Base-by-base conservation (phyloP, 2,329 filamentous ascomycete genomes). In the Fusarium tupiense region DNA sequence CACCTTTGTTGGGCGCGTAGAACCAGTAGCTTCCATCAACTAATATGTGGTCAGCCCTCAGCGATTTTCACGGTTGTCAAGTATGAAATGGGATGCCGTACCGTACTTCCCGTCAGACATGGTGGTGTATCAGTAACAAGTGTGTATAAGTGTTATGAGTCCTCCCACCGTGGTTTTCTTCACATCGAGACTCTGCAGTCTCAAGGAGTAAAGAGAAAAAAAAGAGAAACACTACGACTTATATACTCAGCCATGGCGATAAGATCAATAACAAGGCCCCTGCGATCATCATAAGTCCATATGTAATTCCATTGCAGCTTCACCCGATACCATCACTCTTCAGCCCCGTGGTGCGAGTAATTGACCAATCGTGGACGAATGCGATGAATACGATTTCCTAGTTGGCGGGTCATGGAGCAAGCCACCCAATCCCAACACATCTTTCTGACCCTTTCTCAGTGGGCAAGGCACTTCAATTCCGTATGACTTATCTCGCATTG, bases 1-100 rank as follows among this genome's bases (percentile, higher is more conserved):
- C 86, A 3, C 83, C 85, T 72, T 85, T 85, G 64, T 86, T 87
- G 1, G 86, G 84, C 14, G 83, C 84, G 66, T 85, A 87, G 75
- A 86, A 84, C 81, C 82, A 88, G 41, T 83, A 81, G 66, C 84
- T 88, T 2, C 81, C 83, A 3, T 81, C 75, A 41, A 86, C 84
- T 85, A 33, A 35, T 35, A 52, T 24, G 22, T 52, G 49, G 49
- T 52, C 31, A 52, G n/a, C 24, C 24, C 14, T 17, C 17, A n/a
- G 22, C 17, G 8, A 35, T 24, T 20, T 52, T 5, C 35, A 35
- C n/a, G n/a, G 49, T 38, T 54, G 20, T 20, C 9, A 31, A 26
- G 8, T 8, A 9, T 16, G n/a, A 37, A 33, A 38, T 13, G 8
- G 24, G 26, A 17, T 29, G 14, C 56, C 73, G 40, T 76, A 82